These are phyloP conservation scores for Penium margaritaceum DNA, from an alignment of 139 green algal genomes.

Conservation along the genomic window DNA sequence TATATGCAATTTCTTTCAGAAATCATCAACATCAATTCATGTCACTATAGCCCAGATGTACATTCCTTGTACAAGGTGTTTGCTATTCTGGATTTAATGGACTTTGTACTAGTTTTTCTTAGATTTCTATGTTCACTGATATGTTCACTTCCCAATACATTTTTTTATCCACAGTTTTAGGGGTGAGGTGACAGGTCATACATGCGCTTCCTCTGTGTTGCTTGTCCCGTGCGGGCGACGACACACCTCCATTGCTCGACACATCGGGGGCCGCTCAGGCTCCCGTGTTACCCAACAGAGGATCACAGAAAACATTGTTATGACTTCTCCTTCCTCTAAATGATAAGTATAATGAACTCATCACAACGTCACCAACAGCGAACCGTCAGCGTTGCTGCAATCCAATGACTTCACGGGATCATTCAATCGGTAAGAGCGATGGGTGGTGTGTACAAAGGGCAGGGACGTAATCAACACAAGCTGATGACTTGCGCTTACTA, in stretches of 20 bases:
- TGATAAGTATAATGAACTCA: slow-evolving; percentile 66
- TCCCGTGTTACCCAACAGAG: background rate
- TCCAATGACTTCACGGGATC: slow-evolving; percentile 64
- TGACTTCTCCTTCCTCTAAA: slow-evolving; percentile 77
- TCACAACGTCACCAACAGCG: slow-evolving; percentile 46
- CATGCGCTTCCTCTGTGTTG: too few relatives aligned
- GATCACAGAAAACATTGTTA: slow-evolving; percentile 73
- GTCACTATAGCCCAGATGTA: too few relatives aligned
- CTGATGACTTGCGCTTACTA: slow-evolving; percentile 94
- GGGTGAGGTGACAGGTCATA: too few relatives aligned
- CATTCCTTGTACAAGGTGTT: too few relatives aligned
- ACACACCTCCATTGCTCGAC: too few relatives aligned
- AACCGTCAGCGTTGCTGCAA: slow-evolving; percentile 51
- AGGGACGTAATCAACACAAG: slow-evolving; percentile 79
- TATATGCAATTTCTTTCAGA: too few relatives aligned
- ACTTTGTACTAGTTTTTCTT: slow-evolving; percentile 27
- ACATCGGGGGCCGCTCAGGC: background rate
- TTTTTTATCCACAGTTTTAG: too few relatives aligned
- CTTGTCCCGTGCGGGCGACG: too few relatives aligned
- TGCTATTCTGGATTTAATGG: too few relatives aligned
- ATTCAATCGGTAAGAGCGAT: too few relatives aligned
- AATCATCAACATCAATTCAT: background rate
- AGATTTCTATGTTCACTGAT: slow-evolving; percentile 5
- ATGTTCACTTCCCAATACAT: too few relatives aligned
- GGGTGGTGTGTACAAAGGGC: too few relatives aligned